Percentiles rank a stretch among this genome's conserved stretches.
These are phyloP conservation scores for Hypomyces rosellus DNA, from an alignment of 2,329 filamentous ascomycete species.

Conservation along the genomic window DNA sequence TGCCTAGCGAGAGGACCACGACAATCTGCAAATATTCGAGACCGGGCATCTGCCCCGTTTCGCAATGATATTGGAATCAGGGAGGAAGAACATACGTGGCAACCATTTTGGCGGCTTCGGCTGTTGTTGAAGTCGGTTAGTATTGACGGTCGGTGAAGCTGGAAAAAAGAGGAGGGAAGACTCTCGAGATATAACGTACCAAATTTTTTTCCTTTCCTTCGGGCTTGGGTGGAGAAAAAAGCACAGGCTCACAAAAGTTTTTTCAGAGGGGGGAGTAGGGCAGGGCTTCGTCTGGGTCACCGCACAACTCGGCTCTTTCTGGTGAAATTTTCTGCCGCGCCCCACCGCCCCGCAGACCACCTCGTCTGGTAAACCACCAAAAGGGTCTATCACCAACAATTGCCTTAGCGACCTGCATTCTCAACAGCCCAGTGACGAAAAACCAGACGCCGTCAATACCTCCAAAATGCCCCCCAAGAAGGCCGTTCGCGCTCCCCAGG, in stretches of 20 bases:
- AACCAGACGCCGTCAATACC: conserved; percentile 27
- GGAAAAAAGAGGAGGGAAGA: conserved; percentile 12
- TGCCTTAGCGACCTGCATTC: conserved; percentile 24
- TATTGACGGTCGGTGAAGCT: conserved; percentile 25
- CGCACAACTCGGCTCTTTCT: not conserved
- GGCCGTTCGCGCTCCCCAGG: conserved; percentile 73
- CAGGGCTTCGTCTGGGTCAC: conserved; percentile 23
- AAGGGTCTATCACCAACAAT: conserved; percentile 18
- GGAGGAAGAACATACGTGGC: conserved; percentile 48
- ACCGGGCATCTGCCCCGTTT: conserved; percentile 38
- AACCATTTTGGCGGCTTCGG: conserved; percentile 37
- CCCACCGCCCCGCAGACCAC: conserved; percentile 28
- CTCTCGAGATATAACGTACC: no score
- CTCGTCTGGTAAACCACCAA: conserved; percentile 18
- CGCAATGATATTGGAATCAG: conserved; percentile 26
- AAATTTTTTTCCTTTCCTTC: no score
- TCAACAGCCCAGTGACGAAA: conserved; percentile 30
- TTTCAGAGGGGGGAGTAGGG: conserved; percentile 20
- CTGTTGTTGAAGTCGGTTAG: conserved; percentile 34
- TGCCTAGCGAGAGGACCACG: conserved; percentile 77
- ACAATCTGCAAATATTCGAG: conserved; percentile 62
- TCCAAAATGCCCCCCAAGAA: conserved; percentile 92
- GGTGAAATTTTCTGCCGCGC: conserved; percentile 27
- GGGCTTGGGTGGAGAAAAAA: no score
- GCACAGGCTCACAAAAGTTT: no score